phyloP scores from a whole-genome alignment of 805 yeast genomes.

The Lachancea cidri region DNA sequence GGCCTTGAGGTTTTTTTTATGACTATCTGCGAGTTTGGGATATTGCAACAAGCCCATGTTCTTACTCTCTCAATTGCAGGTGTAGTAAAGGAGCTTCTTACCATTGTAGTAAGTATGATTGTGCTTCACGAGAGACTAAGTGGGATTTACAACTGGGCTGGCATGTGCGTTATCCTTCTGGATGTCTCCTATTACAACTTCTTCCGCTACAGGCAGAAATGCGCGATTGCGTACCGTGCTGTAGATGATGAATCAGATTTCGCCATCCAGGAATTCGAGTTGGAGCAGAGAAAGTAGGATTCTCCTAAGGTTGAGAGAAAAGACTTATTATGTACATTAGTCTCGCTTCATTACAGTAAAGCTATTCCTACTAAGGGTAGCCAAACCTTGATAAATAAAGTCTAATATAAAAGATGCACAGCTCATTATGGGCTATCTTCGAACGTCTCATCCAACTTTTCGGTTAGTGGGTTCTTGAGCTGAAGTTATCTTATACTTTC shows the following conservation, averaged over 20 bases:
- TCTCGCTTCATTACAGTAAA: too few relatives aligned
- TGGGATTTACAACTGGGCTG: conserved; percentile 61
- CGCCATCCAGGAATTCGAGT: conserved; percentile 11
- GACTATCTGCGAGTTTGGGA: conserved; percentile 83
- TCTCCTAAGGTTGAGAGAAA: too few relatives aligned
- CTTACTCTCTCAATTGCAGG: conserved; percentile 88
- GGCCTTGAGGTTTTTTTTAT: conserved; percentile 84
- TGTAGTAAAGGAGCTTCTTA: conserved; percentile 83
- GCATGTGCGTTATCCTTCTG: conserved; percentile 64
- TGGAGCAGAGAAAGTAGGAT: conserved; percentile 2
- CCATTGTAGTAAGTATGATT: conserved; percentile 62
- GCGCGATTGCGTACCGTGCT: background rate
- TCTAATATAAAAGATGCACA: too few relatives aligned
- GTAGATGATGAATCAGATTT: conserved; percentile 8
- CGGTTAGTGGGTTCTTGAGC: too few relatives aligned
- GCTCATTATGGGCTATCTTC: too few relatives aligned
- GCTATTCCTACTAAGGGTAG: too few relatives aligned
- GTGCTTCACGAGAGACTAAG: conserved; percentile 67
- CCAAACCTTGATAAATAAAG: too few relatives aligned
- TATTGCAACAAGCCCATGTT: conserved; percentile 76
- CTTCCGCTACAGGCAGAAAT: conserved; percentile 41
- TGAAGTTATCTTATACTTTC: too few relatives aligned
- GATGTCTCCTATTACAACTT: conserved; percentile 84
- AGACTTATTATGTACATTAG: too few relatives aligned
- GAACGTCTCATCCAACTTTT: too few relatives aligned